A percentile compares a stretch with the other conserved stretches of the same genome.
phyloP scores from a whole-genome alignment of 805 yeast species.

The Candida ficus region DNA sequence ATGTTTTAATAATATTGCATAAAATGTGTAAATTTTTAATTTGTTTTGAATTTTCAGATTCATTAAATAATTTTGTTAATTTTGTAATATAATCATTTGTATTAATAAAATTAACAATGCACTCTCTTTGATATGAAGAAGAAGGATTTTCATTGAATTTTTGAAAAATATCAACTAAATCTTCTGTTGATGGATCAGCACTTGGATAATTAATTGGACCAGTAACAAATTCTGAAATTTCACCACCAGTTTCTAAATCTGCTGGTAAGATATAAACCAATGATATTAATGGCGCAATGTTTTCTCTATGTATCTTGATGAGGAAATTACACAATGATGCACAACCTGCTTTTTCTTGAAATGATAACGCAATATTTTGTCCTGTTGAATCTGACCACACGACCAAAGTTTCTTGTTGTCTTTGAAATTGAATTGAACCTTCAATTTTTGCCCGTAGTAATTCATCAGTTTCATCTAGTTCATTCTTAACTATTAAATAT shows the following conservation, averaged over 20 bases:
- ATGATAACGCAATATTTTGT: slow-evolving; percentile 79
- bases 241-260: slow-evolving; percentile 37
- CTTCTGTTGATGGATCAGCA: slow-evolving; percentile 40
- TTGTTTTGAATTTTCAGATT: slow-evolving; percentile 48
- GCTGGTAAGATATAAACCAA: slow-evolving; percentile 61
- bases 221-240: slow-evolving; percentile 69
- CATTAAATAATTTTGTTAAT: slow-evolving; percentile 47
- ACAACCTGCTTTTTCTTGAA: slow-evolving; percentile 91
- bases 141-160: slow-evolving; percentile 48
- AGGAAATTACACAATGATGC: slow-evolving; percentile 77
- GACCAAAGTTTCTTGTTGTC: slow-evolving; percentile 90
- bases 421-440: slow-evolving; percentile 77
- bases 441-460: slow-evolving; percentile 63
- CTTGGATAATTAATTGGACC: slow-evolving; percentile 76
- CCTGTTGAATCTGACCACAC: slow-evolving; percentile 84
- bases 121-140: slow-evolving; percentile 57
- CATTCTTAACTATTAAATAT: slow-evolving; percentile 67
- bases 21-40: slow-evolving; percentile 57
- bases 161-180: slow-evolving; percentile 50
- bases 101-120: slow-evolving; percentile 51
- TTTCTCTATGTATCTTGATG: slow-evolving; percentile 52
- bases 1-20: slow-evolving; percentile 68
- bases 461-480: slow-evolving; percentile 50
- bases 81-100: slow-evolving; percentile 47
- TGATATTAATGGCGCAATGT: slow-evolving; percentile 60